Conservation (phyloP, 352 stramenopile genomes). For the Phytophthora pluvialis region DNA sequence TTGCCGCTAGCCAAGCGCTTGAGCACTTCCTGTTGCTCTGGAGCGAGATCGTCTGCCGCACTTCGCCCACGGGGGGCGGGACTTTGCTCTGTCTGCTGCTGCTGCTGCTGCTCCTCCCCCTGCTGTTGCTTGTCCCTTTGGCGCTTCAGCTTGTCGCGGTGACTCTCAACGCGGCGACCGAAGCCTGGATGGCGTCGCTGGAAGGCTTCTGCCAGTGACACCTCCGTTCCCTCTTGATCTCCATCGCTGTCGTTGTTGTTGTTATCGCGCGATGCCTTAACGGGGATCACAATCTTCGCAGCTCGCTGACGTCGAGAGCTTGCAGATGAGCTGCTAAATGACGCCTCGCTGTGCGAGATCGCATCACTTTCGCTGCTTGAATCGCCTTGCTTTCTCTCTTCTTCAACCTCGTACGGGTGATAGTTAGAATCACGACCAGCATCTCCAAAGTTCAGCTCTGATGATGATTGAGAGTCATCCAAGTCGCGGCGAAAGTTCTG, state of each 20-base stretch:
- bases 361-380: constrained; percentile 18
- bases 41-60: constrained; percentile 4
- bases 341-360: constrained; percentile 7
- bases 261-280: constrained; percentile 14
- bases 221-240: constrained; percentile 8
- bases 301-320: constrained; percentile 20
- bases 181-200: constrained; percentile 64
- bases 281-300: constrained; percentile 25
- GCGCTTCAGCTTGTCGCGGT: constrained; percentile 39
- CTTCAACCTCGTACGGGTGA: constrained; percentile 19
- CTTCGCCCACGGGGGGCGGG: background rate
- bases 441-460: constrained; percentile 4
- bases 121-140: constrained; percentile 38
- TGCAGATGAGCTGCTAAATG: constrained; percentile 9
- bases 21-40: constrained; percentile 44
- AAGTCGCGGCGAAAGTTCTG: background rate
- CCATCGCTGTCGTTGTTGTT: constrained; percentile 6
- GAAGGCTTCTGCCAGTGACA: constrained; percentile 71
- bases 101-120: constrained; percentile 23
- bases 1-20: constrained; percentile 55
- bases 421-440: background rate
- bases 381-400: constrained; percentile 39
- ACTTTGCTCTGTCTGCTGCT: constrained; percentile 1
- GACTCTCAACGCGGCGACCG: constrained; percentile 36
- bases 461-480: constrained; percentile 15